A percentile compares a stretch with the other conserved stretches of the same genome.
Conservation (phyloP, 208 protist genomes). For the Crithidia sp. region DNA sequence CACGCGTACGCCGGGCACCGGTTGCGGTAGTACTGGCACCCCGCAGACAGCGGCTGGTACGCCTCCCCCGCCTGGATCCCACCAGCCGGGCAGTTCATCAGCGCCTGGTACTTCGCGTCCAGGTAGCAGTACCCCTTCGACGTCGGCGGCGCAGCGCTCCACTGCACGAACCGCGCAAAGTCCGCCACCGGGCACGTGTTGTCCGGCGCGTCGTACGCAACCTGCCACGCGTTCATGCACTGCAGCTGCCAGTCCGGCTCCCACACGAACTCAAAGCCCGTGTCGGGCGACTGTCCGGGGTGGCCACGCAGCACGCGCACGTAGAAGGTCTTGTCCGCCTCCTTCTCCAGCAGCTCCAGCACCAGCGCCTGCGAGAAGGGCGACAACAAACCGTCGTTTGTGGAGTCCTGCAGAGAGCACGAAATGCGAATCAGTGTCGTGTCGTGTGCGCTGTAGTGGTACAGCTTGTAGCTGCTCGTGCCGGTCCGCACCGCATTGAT, state of each 20-base stretch:
- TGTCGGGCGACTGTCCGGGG: conserved; percentile 41
- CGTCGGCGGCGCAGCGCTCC: conserved; percentile 33
- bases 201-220: conserved; percentile 33
- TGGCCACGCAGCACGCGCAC: conserved; percentile 59
- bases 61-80: conserved; percentile 11
- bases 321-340: conserved; percentile 27
- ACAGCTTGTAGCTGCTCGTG: conserved; percentile 42
- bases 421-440: conserved; percentile 39
- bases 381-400: conserved; percentile 35
- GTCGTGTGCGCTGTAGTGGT: conserved; percentile 64
- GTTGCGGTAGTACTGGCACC: conserved; percentile 29
- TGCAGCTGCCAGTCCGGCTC: conserved; percentile 39
- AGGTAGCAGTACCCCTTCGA: conserved; percentile 53
- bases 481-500: conserved; percentile 5
- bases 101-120: conserved; percentile 26
- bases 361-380: conserved; percentile 61
- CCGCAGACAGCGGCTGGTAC: conserved; percentile 6
- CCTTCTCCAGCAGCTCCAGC: conserved; percentile 55
- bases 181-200: conserved; percentile 56
- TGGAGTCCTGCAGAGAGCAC: conserved; percentile 44
- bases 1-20: conserved; percentile 32
- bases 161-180: conserved; percentile 47
- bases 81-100: conserved; percentile 27
- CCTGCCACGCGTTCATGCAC: conserved; percentile 38
- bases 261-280: conserved; percentile 36